Evolutionary conservation across 768 basidiomycete genomes (phyloP).

Genomic region (Cubamyces sp.): DNA sequence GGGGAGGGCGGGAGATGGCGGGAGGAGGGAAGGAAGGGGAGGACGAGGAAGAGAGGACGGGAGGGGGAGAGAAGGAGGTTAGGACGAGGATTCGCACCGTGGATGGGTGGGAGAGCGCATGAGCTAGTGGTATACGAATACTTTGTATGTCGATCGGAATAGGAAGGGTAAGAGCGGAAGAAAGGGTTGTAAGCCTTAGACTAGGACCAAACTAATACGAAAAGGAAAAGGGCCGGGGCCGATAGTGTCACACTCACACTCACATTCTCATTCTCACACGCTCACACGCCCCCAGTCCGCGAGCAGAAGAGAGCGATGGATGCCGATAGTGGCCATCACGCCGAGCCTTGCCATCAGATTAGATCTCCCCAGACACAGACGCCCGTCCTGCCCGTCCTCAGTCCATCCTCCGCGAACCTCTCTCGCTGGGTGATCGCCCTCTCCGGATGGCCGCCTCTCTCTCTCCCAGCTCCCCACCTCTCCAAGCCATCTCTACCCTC

Average conservation of each 20-base stretch:
- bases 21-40: neutral
- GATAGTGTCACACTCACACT: too few species aligned
- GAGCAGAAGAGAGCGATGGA: neutral
- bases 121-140: too few species aligned
- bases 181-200: too few species aligned
- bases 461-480: neutral
- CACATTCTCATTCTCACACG: too few species aligned
- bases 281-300: too few species aligned
- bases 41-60: neutral
- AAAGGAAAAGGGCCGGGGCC: too few species aligned
- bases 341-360: constrained; percentile 22
- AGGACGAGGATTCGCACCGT: neutral
- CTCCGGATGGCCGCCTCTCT: too few species aligned
- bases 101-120: neutral
- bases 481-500: neutral
- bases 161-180: too few species aligned
- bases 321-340: constrained; percentile 8
- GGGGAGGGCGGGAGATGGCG: constrained; percentile 18
- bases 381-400: neutral
- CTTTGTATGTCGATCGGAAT: too few species aligned
- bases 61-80: neutral
- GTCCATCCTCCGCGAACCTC: constrained; percentile 22
- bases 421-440: too few species aligned
- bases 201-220: too few species aligned
- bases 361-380: constrained; percentile 17